Base-by-base conservation (phyloP, 148 eudicot species). In the Hydrangea macrophylla region DNA sequence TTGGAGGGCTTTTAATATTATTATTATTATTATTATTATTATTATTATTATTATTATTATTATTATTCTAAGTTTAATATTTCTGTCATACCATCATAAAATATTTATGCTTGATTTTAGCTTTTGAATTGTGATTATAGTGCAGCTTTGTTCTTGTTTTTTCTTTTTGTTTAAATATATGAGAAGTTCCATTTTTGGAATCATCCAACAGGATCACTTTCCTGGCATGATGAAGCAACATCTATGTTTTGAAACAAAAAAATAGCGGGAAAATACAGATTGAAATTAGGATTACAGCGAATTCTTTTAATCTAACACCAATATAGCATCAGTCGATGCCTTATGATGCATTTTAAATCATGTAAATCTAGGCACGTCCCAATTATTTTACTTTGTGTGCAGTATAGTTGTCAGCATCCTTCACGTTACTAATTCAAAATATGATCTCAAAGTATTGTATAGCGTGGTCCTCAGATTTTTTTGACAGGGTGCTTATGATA, bases 401-500 rank as follows among this genome's bases (percentile, higher is more conserved):
- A 48, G 53, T 17, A 17, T 48, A 15, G 6, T 48, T 5, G 17
- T 15, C 7, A 48, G n/a, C n/a, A n/a, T 5, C 23, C 53, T 35
- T 48, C 53, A 48, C 17, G 17, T 2, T 48, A 48, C 23, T 48
- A 48, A 1, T 48, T 48, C 22, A 48, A 48, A 15, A 2, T 48
- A 22, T 18, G 22, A 48, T 50, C 31, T n/a, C 28, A 50, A 12
- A 37, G 22, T 37, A 30, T 57, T 25, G 62, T 30, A 40, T 56
- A 55, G 61, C 15, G 42, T 44, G 30, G 9, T 20, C 22, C 26
- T 15, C n/a, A 26, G 17, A 37, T 63, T 60, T 60, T 66, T 65
- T 65, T 72, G 65, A n/a, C 90, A 95, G 90, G 81, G 57, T 75
- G 45, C 64, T 30, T 35, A 67, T 79, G 76, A 73, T 48, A 80